Percentiles rank a stretch among this genome's conserved stretches.
These are phyloP conservation scores for Epichloe coenophiala DNA, from an alignment of 2,329 filamentous ascomycete species.

Conservation along the genomic window DNA sequence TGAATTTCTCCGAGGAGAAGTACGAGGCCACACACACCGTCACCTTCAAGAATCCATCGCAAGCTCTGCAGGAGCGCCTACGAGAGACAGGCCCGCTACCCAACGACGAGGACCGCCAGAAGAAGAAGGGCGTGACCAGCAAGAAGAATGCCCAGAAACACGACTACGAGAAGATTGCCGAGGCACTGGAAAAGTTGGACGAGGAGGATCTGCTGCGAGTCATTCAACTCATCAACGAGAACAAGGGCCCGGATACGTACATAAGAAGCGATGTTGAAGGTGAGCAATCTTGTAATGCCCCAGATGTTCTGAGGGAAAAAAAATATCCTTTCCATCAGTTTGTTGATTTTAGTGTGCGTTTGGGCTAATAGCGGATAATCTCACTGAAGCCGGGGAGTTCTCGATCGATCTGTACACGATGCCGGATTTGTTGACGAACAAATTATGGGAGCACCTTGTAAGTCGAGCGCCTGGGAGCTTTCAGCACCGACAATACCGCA, in stretches of 20 bases:
- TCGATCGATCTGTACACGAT: conserved; percentile 98
- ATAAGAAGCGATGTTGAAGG: conserved; percentile 95
- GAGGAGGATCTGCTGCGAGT: conserved; percentile 92
- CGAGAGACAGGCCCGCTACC: conserved; percentile 78
- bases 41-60: conserved; percentile 85
- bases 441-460: conserved; percentile 81
- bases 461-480: conserved; percentile 10
- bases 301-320: neutral
- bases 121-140: conserved; percentile 49
- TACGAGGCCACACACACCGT: conserved; percentile 78
- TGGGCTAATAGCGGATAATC: conserved; percentile 23
- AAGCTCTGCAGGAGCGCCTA: conserved; percentile 65
- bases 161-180: conserved; percentile 95
- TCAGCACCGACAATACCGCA: neutral
- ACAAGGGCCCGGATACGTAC: conserved; percentile 88
- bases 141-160: conserved; percentile 66
- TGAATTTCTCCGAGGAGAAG: conserved; percentile 71
- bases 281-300: conserved; percentile 33
- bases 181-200: conserved; percentile 73
- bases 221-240: conserved; percentile 96
- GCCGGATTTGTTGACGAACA: conserved; percentile 75
- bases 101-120: conserved; percentile 48
- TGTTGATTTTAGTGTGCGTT: conserved; percentile 17
- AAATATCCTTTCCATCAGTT: neutral
- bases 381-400: conserved; percentile 70